Percentiles rank a stretch among this genome's conserved stretches.
phyloP scores from a whole-genome alignment of 192 early-diverging fungal species.

The Spinellus fusiger region DNA sequence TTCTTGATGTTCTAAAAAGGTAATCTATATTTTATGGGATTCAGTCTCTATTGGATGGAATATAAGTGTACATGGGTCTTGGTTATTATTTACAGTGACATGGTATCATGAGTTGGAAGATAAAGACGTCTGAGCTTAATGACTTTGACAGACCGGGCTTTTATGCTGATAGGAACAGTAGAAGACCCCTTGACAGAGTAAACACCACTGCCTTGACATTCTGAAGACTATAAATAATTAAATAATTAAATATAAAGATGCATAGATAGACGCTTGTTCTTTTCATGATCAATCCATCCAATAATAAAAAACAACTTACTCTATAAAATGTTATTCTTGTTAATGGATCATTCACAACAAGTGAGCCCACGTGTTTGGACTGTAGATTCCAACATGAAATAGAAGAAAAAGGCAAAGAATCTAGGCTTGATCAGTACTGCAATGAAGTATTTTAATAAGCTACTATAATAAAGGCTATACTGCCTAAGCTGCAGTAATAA shows the following conservation, averaged over 20 bases:
- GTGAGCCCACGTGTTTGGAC: conserved; percentile 10
- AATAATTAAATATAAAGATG: background rate
- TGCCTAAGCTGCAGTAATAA: no score
- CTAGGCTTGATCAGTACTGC: background rate
- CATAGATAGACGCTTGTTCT: background rate
- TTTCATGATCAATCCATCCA: no score
- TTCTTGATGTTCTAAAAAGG: no score
- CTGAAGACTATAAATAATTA: background rate
- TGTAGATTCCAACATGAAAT: conserved; percentile 10
- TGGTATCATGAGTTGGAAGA: background rate
- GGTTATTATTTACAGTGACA: background rate
- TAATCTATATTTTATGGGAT: no score
- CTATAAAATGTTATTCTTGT: conserved; percentile 11
- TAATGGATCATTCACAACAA: conserved; percentile 10
- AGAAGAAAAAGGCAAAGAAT: background rate
- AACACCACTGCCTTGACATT: background rate
- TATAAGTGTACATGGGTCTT: no score
- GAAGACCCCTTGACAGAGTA: background rate
- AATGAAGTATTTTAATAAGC: background rate
- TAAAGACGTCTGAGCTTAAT: background rate
- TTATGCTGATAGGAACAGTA: background rate
- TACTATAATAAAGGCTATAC: conserved; percentile 3
- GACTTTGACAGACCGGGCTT: background rate
- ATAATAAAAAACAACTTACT: no score
- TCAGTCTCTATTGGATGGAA: no score